Conservation (phyloP, 106 monocot species). For the Xerophyta viscosa region DNA sequence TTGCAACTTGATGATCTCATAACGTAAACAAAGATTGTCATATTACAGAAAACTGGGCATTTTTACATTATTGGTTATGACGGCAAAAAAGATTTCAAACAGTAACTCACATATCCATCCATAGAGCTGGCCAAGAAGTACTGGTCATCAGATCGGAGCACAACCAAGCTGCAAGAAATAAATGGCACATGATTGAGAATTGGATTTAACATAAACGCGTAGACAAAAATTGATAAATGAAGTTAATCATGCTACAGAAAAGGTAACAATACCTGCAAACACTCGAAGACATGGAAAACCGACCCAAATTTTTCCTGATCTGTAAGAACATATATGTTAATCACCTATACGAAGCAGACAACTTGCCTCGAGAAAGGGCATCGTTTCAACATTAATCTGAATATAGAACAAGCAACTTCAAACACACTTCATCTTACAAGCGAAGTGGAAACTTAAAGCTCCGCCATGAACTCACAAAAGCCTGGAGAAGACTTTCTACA, state of each 20-base stretch:
- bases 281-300: constrained; percentile 54
- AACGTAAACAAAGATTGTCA: background rate
- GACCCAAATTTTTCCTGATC: constrained; percentile 25
- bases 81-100: background rate
- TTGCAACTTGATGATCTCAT: background rate
- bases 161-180: constrained; percentile 45
- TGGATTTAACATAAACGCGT: too few relatives aligned
- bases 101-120: constrained; percentile 82
- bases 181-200: background rate
- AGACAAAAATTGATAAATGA: background rate
- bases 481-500: too few relatives aligned
- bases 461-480: too few relatives aligned
- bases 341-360: too few relatives aligned
- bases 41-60: background rate
- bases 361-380: too few relatives aligned
- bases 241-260: background rate
- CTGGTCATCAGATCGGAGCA: constrained; percentile 65
- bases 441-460: too few relatives aligned
- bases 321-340: too few relatives aligned
- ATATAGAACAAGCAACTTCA: too few relatives aligned
- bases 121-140: constrained; percentile 86
- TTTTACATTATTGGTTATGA: background rate
- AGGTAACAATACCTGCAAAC: constrained; percentile 67
- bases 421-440: too few relatives aligned
- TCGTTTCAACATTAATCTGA: too few relatives aligned